Percentiles rank a stretch among this genome's conserved stretches.
These are phyloP conservation scores for Flaveria linearis DNA, from an alignment of 129 eudicot genomes.

Conservation along the genomic window DNA sequence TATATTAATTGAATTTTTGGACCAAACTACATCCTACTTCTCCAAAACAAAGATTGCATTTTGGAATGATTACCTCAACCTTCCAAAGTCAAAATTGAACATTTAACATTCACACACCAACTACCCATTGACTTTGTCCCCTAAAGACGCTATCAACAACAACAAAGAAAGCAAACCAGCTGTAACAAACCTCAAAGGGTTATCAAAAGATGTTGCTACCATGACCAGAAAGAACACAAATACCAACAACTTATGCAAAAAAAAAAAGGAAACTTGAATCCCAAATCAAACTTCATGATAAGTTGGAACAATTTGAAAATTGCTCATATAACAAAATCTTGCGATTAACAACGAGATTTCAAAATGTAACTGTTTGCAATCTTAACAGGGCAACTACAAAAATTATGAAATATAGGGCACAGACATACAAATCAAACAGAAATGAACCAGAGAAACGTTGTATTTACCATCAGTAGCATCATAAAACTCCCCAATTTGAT, in stretches of 20 bases:
- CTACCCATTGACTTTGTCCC: not conserved
- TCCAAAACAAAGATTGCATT: slow-evolving; percentile 5
- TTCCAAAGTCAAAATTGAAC: not conserved
- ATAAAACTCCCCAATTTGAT: slow-evolving; percentile 42
- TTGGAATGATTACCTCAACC: not conserved
- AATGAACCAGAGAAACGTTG: not conserved
- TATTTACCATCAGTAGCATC: slow-evolving; percentile 44
- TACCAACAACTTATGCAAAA: too few relatives aligned
- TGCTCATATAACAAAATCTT: too few relatives aligned
- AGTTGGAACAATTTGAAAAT: too few relatives aligned
- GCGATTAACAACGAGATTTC: too few relatives aligned
- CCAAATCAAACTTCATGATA: not conserved
- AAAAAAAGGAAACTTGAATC: not conserved
- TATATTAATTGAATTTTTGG: not conserved
- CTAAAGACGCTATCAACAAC: slow-evolving; percentile 11
- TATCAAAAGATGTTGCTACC: too few relatives aligned
- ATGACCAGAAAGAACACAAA: too few relatives aligned
- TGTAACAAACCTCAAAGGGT: too few relatives aligned
- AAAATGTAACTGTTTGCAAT: too few relatives aligned
- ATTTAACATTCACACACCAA: not conserved
- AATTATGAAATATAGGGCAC: too few relatives aligned
- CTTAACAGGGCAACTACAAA: too few relatives aligned
- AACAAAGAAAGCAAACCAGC: not conserved
- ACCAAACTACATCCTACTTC: slow-evolving; percentile 16
- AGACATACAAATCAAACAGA: not conserved